phyloP scores from a whole-genome alignment of 228 moss, liverwort and hornwort genomes.

The Sphagnum magellanicum region DNA sequence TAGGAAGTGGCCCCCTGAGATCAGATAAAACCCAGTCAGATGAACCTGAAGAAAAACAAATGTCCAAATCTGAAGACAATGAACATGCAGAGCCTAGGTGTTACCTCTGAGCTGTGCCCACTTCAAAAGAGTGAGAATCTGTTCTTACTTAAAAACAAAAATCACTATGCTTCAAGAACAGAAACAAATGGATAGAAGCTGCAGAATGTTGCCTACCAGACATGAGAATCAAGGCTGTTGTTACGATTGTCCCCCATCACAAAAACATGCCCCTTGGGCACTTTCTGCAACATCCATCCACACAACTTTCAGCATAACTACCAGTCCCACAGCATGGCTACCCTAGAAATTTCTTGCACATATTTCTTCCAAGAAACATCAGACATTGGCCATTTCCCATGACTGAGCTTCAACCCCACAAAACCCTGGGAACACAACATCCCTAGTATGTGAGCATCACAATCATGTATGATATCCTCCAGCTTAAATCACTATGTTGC shows the following conservation, averaged over 20 bases:
- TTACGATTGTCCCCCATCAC: slow-evolving; percentile 99
- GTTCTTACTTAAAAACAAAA: no score
- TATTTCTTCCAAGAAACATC: background rate
- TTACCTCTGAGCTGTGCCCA: no score
- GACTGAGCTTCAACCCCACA: background rate
- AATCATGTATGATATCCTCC: background rate
- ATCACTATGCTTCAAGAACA: no score
- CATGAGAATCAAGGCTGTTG: slow-evolving; percentile 92
- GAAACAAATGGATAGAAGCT: background rate
- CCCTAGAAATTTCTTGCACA: no score
- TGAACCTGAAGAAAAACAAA: no score
- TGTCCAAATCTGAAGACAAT: no score
- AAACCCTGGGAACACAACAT: background rate
- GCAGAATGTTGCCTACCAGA: slow-evolving; percentile 42
- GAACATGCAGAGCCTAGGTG: no score
- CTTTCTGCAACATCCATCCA: slow-evolving; percentile 42
- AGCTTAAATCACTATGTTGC: no score
- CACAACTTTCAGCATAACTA: background rate
- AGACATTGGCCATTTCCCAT: background rate
- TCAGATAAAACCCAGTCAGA: background rate
- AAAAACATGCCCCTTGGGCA: slow-evolving; percentile 85
- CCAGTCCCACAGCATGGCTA: background rate
- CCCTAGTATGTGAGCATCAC: background rate
- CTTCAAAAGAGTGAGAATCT: no score
- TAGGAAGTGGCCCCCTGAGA: slow-evolving; percentile 84